Percentiles rank a stretch among this genome's conserved stretches.
phyloP scores from a whole-genome alignment of 306 rosid genomes.

The Styphnolobium japonicum region DNA sequence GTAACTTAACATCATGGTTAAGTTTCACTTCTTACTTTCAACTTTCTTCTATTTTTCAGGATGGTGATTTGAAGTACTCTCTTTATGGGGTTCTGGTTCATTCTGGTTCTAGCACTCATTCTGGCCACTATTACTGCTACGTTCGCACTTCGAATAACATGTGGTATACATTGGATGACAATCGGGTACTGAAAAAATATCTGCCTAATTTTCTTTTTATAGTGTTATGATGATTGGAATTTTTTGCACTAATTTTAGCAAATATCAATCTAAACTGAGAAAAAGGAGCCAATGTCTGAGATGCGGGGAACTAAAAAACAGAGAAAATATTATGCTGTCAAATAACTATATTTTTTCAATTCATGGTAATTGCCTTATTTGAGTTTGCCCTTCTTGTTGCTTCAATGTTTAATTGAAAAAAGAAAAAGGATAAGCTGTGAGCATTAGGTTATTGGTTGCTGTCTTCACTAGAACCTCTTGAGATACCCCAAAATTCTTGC shows the following conservation, averaged over 20 bases:
- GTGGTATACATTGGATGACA: constrained; percentile 96
- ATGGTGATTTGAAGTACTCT: constrained; percentile 80
- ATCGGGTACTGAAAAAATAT: constrained; percentile 52
- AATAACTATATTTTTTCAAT: neutral
- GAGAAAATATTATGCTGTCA: neutral
- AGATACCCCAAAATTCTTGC: neutral
- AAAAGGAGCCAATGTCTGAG: neutral
- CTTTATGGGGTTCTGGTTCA: constrained; percentile 96
- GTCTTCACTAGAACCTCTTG: neutral
- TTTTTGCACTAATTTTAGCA: neutral
- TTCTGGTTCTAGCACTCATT: constrained; percentile 79
- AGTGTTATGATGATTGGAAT: neutral
- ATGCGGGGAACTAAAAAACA: neutral
- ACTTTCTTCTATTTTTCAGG: constrained; percentile 43
- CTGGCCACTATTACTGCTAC: constrained; percentile 89
- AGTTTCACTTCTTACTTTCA: neutral
- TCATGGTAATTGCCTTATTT: neutral
- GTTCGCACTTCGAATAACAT: constrained; percentile 89
- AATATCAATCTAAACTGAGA: neutral
- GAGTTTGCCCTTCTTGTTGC: neutral
- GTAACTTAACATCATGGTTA: neutral
- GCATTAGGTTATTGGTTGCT: neutral
- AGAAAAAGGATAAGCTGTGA: neutral
- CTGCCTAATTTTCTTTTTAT: neutral
- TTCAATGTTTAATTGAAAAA: neutral